phyloP scores from a whole-genome alignment of 371 early-diverging fungal genomes.

The Cokeromyces recurvatus region DNA sequence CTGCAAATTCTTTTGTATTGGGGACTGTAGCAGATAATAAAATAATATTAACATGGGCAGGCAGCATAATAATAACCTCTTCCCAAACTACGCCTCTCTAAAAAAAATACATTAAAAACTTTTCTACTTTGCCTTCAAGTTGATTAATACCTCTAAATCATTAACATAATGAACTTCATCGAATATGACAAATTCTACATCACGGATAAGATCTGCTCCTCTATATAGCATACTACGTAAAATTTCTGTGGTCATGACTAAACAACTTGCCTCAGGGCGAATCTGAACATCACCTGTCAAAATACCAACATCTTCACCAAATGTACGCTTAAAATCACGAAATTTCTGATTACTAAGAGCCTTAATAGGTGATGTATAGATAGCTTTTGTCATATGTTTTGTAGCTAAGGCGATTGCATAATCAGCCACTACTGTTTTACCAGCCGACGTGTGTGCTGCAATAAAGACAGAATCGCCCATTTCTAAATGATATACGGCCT shows the following conservation, averaged over 20 bases:
- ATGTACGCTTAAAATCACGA: constrained; percentile 91
- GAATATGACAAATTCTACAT: constrained; percentile 99
- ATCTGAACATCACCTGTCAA: constrained; percentile 99
- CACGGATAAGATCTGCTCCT: constrained; percentile 94
- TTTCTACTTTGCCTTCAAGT: background rate
- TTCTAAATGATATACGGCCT: constrained; percentile 95
- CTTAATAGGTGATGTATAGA: constrained; percentile 99
- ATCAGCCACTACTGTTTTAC: constrained; percentile 99
- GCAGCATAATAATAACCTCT: constrained; percentile 99
- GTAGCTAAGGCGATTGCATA: constrained; percentile 95
- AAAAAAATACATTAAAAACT: background rate
- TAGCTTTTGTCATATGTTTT: constrained; percentile 95
- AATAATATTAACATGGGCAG: constrained; percentile 90
- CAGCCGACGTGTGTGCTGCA: constrained; percentile 99
- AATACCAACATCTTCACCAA: constrained; percentile 95
- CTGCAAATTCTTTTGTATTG: constrained; percentile 98
- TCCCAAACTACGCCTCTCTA: constrained; percentile 99
- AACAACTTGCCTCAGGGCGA: constrained; percentile 90
- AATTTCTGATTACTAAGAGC: constrained; percentile 99
- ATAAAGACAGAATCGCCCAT: constrained; percentile 96
- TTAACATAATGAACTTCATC: constrained; percentile 99
- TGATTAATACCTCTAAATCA: constrained; percentile 75
- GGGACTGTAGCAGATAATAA: constrained; percentile 98
- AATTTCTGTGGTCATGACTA: constrained; percentile 99
- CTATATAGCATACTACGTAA: constrained; percentile 97